Evolutionary conservation across 192 early-diverging fungal species (phyloP).

Genomic region (Irineochytrium annulatum): DNA sequence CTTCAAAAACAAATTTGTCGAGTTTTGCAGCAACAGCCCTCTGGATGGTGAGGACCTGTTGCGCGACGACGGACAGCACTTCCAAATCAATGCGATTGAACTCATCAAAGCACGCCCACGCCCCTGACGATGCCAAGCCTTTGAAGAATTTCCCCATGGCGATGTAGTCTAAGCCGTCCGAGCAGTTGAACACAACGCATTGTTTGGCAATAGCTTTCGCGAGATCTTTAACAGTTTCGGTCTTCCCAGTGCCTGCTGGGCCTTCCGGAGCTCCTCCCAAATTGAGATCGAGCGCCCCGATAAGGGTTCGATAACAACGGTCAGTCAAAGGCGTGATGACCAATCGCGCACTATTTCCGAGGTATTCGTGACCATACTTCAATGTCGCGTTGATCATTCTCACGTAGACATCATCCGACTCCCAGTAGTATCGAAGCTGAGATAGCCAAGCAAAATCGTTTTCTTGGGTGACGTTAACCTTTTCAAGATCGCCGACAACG

Average conservation of each 20-base stretch:
- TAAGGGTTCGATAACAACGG: constrained; percentile 61
- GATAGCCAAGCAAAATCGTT: constrained; percentile 60
- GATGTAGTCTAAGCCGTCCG: constrained; percentile 63
- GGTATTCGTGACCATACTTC: constrained; percentile 59
- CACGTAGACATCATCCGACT: constrained; percentile 52
- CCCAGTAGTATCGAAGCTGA: constrained; percentile 63
- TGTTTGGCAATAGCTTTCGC: constrained; percentile 60
- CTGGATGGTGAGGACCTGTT: constrained; percentile 60
- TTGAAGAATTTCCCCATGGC: constrained; percentile 67
- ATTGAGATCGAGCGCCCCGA: constrained; percentile 57
- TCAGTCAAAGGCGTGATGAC: constrained; percentile 61
- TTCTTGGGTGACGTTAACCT: constrained; percentile 38
- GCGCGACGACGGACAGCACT: constrained; percentile 59
- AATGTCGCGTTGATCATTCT: constrained; percentile 60
- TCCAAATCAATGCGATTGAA: constrained; percentile 64
- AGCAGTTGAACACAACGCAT: constrained; percentile 63
- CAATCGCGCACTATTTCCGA: constrained; percentile 51
- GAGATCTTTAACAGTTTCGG: constrained; percentile 58
- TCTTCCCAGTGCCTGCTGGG: constrained; percentile 61
- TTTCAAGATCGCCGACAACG: constrained; percentile 48
- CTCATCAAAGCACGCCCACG: constrained; percentile 63
- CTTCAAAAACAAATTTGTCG: constrained; percentile 63
- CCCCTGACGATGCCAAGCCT: constrained; percentile 55
- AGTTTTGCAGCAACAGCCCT: constrained; percentile 52
- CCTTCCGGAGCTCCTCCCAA: constrained; percentile 60